Percentiles rank a stretch among this genome's conserved stretches.
Evolutionary conservation across 2,329 filamentous ascomycete genomes (phyloP).

Genomic region (Fusarium avenaceum): DNA sequence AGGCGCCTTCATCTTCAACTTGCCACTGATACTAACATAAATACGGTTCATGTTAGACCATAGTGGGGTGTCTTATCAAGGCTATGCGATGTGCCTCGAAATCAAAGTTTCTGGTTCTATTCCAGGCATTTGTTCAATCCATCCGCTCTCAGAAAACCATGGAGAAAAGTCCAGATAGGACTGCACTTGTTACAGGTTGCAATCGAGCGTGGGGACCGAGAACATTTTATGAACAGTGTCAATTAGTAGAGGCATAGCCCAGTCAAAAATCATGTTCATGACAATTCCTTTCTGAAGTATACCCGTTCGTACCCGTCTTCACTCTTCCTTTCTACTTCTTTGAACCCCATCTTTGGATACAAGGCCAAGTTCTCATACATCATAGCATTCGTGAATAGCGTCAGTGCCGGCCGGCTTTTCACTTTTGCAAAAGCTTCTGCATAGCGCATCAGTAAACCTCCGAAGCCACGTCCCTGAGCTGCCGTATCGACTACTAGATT

Average conservation of each 20-base stretch:
- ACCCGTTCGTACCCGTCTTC: conserved; percentile 55
- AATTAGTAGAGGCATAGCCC: background rate
- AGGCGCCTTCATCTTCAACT: too few species aligned
- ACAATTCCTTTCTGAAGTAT: conserved; percentile 52
- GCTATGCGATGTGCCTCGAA: too few species aligned
- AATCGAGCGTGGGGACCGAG: too few species aligned
- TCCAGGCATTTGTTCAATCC: too few species aligned
- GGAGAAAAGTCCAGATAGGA: too few species aligned
- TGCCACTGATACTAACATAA: too few species aligned
- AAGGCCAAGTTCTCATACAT: conserved; percentile 54
- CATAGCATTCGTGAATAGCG: conserved; percentile 54
- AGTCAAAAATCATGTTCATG: conserved; percentile 46
- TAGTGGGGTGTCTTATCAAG: too few species aligned
- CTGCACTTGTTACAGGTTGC: too few species aligned
- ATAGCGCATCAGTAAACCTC: conserved; percentile 51
- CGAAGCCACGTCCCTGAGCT: conserved; percentile 52
- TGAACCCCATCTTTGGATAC: conserved; percentile 52
- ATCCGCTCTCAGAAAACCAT: too few species aligned
- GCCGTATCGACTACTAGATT: conserved; percentile 50
- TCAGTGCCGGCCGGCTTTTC: conserved; percentile 40
- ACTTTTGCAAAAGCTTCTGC: conserved; percentile 49
- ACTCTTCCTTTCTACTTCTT: conserved; percentile 47
- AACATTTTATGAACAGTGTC: too few species aligned
- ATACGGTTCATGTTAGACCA: too few species aligned
- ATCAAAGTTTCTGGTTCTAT: too few species aligned